phyloP scores from a whole-genome alignment of 2,329 filamentous ascomycete species.

The Arthrobotrys entomopaga region DNA sequence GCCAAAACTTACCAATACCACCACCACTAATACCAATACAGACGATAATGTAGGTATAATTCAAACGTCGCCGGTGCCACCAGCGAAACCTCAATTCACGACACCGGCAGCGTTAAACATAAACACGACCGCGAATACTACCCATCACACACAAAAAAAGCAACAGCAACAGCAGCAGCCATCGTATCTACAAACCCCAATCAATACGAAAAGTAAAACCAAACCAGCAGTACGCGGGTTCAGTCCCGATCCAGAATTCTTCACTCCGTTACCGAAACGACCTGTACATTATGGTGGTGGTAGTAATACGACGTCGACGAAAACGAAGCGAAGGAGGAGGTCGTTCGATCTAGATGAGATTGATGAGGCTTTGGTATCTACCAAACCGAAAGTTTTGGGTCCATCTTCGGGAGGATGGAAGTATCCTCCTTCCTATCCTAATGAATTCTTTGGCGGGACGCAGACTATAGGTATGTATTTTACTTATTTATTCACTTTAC shows the following conservation, averaged over 20 bases:
- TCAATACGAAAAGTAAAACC: not conserved
- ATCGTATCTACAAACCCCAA: conserved; percentile 17
- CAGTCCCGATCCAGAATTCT: conserved; percentile 49
- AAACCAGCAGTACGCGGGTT: conserved; percentile 21
- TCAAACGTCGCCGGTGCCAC: conserved; percentile 5
- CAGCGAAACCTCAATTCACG: conserved; percentile 27
- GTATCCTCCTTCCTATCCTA: conserved; percentile 13
- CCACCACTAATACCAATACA: too few relatives aligned
- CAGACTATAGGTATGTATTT: conserved; percentile 11
- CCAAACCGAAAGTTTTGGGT: conserved; percentile 41
- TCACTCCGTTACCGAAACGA: conserved; percentile 14
- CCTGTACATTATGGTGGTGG: not conserved
- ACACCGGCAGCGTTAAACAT: conserved; percentile 27
- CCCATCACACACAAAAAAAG: too few relatives aligned
- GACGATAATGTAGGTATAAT: too few relatives aligned
- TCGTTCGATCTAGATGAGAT: conserved; percentile 54
- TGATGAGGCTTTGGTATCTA: conserved; percentile 42
- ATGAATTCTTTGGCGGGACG: conserved; percentile 31
- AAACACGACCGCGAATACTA: too few relatives aligned
- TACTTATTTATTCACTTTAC: not conserved
- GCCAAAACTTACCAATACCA: not conserved
- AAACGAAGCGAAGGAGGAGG: conserved; percentile 32
- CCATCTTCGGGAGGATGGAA: conserved; percentile 42
- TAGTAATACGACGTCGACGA: not conserved
- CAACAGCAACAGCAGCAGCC: too few relatives aligned